These are phyloP conservation scores for Aspergillus sp. DNA, from an alignment of 2,329 filamentous ascomycete species.

Conservation along the genomic window DNA sequence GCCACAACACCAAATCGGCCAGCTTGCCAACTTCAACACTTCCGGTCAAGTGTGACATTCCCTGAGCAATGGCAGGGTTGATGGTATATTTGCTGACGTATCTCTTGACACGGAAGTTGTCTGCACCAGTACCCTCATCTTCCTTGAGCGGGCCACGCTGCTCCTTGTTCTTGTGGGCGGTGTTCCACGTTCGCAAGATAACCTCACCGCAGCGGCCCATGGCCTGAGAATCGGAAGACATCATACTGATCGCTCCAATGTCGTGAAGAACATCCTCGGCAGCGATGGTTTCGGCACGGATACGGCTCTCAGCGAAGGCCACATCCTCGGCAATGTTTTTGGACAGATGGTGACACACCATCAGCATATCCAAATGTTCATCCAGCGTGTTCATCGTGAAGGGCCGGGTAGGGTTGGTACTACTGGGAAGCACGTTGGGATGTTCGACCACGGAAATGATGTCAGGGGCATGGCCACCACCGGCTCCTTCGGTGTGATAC, in stretches of 20 bases:
- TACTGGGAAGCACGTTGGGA: constrained; percentile 81
- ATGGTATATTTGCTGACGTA: constrained; percentile 97
- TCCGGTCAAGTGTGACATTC: constrained; percentile 82
- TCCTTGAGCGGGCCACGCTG: constrained; percentile 76
- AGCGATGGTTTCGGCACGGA: constrained; percentile 92
- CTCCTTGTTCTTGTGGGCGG: constrained; percentile 92
- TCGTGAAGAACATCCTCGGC: constrained; percentile 96
- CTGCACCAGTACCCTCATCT: constrained; percentile 74
- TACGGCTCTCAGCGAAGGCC: constrained; percentile 90
- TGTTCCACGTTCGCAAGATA: constrained; percentile 91
- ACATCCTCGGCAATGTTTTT: constrained; percentile 94
- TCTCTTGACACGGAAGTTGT: constrained; percentile 89
- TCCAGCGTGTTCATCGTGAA: constrained; percentile 91
- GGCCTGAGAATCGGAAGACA: constrained; percentile 91
- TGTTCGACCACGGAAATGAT: constrained; percentile 93
- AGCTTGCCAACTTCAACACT: constrained; percentile 86
- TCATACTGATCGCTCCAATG: constrained; percentile 94
- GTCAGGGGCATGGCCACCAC: constrained; percentile 91
- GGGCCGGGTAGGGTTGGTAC: constrained; percentile 88
- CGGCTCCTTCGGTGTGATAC: constrained; percentile 94
- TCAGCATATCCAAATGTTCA: constrained; percentile 96
- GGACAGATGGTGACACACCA: constrained; percentile 94
- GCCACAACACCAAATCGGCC: constrained; percentile 87
- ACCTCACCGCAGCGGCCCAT: constrained; percentile 98
- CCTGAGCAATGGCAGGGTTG: constrained; percentile 88